A percentile compares a stretch with the other conserved stretches of the same genome.
These are phyloP conservation scores for Epicoccum nigrum DNA, from an alignment of 2,329 filamentous ascomycete genomes.

Conservation along the genomic window DNA sequence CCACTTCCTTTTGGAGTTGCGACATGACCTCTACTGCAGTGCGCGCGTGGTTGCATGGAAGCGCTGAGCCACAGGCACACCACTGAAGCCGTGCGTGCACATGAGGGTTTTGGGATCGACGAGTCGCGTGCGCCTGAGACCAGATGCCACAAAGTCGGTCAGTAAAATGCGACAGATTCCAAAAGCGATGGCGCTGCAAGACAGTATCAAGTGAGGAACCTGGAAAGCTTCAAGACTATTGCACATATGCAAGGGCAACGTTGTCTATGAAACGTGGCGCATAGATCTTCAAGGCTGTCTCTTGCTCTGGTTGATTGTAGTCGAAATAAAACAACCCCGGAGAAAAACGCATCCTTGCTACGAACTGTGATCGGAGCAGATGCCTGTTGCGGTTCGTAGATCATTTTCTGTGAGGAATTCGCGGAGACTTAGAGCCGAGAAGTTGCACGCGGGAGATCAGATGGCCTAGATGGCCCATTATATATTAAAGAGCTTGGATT, in stretches of 20 bases:
- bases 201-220: background rate
- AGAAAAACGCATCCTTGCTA: conserved; percentile 22
- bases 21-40: conserved; percentile 7
- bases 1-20: background rate
- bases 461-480: conserved; percentile 10
- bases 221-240: background rate
- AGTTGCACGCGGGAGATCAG: conserved; percentile 31
- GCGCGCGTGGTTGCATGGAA: conserved; percentile 13
- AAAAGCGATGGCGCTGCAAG: background rate
- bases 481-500: conserved; percentile 27
- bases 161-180: background rate
- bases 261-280: conserved; percentile 9
- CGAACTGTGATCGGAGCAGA: conserved; percentile 17
- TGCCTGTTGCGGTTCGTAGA: conserved; percentile 30
- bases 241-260: conserved; percentile 6
- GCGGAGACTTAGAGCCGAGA: conserved; percentile 11
- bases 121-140: conserved; percentile 13
- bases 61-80: conserved; percentile 6
- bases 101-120: background rate
- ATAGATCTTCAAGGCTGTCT: background rate
- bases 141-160: background rate
- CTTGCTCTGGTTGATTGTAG: conserved; percentile 11
- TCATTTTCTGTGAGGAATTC: too few relatives aligned
- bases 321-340: conserved; percentile 21
- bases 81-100: background rate